Evolutionary conservation across 176 grass and related monocot genomes (phyloP).

Genomic region (Avena insularis): DNA sequence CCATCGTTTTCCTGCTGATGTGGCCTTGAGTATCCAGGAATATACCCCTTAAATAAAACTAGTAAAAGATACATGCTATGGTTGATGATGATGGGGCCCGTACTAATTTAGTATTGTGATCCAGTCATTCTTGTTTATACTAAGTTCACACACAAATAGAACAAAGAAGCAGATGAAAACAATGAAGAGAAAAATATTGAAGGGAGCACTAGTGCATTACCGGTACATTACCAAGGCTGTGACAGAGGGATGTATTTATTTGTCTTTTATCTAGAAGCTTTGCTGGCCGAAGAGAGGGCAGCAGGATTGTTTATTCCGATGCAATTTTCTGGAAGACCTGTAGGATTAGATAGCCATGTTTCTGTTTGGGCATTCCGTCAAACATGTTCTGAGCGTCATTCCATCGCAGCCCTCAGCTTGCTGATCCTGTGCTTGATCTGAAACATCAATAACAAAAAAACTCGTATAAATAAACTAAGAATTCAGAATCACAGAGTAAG

Average conservation of each 20-base stretch:
- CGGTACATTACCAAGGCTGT: background rate
- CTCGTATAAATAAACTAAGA: background rate
- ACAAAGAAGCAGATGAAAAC: background rate
- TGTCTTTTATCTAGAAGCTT: background rate
- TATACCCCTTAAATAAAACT: background rate
- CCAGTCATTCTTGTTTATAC: background rate
- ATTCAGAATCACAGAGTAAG: background rate
- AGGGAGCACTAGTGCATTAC: background rate
- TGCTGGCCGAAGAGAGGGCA: background rate
- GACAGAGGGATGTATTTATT: background rate
- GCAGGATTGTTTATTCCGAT: background rate
- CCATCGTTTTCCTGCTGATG: slow-evolving; percentile 14
- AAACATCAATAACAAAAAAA: background rate
- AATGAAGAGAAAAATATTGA: background rate
- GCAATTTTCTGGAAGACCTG: background rate
- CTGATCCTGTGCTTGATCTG: background rate
- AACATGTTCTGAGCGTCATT: background rate
- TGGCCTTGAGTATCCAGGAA: background rate
- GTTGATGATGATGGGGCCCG: background rate
- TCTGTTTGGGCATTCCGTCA: background rate
- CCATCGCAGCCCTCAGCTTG: background rate
- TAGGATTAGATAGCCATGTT: background rate
- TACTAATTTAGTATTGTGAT: background rate
- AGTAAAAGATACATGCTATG: background rate
- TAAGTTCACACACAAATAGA: background rate